phyloP scores from a whole-genome alignment of 164 flowering plant genomes.

The Macadamia tetraphylla region DNA sequence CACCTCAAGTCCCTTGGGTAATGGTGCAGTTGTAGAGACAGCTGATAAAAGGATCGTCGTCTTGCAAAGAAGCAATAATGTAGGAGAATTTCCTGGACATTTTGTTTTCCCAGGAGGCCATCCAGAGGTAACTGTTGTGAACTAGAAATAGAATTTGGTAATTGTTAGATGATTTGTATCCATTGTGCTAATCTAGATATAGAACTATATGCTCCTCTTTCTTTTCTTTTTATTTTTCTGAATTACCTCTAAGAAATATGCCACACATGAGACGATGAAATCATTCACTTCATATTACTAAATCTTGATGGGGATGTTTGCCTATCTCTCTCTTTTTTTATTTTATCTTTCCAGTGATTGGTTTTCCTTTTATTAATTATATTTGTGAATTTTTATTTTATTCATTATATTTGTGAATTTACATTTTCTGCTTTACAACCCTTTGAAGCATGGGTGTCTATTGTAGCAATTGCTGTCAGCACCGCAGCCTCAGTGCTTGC shows the following conservation, averaged over 20 bases:
- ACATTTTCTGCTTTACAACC: neutral
- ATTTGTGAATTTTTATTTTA: no score
- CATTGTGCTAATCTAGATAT: neutral
- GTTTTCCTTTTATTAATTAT: neutral
- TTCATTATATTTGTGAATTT: no score
- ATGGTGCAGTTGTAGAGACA: slow-evolving; percentile 92
- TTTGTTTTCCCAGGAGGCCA: slow-evolving; percentile 99
- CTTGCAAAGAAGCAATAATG: slow-evolving; percentile 79
- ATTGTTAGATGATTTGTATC: slow-evolving; percentile 5
- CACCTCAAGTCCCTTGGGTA: slow-evolving; percentile 86
- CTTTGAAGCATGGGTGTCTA: neutral
- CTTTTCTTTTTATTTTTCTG: neutral
- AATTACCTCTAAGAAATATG: neutral
- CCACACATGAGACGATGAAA: neutral
- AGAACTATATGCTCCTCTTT: neutral
- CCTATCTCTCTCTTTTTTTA: neutral
- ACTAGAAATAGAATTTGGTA: slow-evolving; percentile 33
- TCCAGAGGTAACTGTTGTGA: slow-evolving; percentile 67
- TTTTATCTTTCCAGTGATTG: neutral
- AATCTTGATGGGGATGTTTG: neutral
- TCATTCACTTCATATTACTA: neutral
- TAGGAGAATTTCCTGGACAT: slow-evolving; percentile 94
- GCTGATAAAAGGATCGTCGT: slow-evolving; percentile 62
- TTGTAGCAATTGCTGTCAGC: neutral
- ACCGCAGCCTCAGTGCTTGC: neutral